Evolutionary conservation across 2,329 filamentous ascomycete genomes (phyloP).

Genomic region (Fusarium liriodendri): DNA sequence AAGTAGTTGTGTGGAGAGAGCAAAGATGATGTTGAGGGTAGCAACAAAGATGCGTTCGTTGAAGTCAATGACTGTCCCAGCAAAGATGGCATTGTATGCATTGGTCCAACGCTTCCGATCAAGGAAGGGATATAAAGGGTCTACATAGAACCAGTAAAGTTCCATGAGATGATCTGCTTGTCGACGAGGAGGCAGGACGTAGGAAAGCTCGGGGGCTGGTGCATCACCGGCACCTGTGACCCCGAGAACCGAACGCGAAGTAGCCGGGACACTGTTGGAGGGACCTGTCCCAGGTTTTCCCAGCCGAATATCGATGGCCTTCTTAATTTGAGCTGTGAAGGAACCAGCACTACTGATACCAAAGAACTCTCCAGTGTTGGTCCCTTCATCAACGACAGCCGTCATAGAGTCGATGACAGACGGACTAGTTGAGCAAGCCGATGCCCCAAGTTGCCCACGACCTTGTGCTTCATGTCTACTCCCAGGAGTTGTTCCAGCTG

Average conservation of each 20-base stretch:
- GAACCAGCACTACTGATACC: slow-evolving; percentile 59
- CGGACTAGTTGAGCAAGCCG: slow-evolving; percentile 35
- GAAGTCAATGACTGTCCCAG: slow-evolving; percentile 48
- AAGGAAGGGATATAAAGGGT: slow-evolving; percentile 59
- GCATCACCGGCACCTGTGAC: neutral
- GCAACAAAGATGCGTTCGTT: slow-evolving; percentile 58
- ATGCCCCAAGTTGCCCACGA: slow-evolving; percentile 20
- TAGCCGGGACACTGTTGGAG: neutral
- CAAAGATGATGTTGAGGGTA: slow-evolving; percentile 59
- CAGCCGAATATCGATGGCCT: slow-evolving; percentile 51
- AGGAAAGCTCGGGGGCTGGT: slow-evolving; percentile 44
- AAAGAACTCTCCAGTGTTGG: slow-evolving; percentile 56
- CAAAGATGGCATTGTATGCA: slow-evolving; percentile 55
- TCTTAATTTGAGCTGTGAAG: slow-evolving; percentile 59
- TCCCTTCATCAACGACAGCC: slow-evolving; percentile 55
- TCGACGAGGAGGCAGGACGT: slow-evolving; percentile 57
- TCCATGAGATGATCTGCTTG: slow-evolving; percentile 58
- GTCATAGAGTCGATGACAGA: slow-evolving; percentile 59
- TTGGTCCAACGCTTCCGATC: slow-evolving; percentile 51
- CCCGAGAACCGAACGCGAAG: neutral
- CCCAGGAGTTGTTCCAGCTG: slow-evolving; percentile 17
- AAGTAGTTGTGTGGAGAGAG: slow-evolving; percentile 56
- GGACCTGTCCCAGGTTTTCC: slow-evolving; percentile 24
- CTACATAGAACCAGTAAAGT: slow-evolving; percentile 59
- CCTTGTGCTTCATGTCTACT: slow-evolving; percentile 13